These are phyloP conservation scores for Fusarium abutilonis DNA, from an alignment of 2,329 filamentous ascomycete species.

Conservation along the genomic window DNA sequence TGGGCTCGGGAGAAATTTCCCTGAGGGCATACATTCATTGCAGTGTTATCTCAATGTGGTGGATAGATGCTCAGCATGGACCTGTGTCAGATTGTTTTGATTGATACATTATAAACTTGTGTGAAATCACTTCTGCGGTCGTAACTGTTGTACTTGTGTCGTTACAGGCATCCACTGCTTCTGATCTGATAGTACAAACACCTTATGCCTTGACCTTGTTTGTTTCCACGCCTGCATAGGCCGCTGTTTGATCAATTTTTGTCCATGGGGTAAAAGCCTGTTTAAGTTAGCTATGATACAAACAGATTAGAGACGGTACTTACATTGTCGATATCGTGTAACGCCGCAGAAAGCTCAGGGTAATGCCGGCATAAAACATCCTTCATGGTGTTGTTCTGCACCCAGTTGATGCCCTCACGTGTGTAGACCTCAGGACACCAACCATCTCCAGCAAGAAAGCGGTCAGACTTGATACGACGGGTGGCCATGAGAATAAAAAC, in stretches of 20 bases:
- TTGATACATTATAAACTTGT: no score
- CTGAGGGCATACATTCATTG: no score
- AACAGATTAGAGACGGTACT: accelerated
- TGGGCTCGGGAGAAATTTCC: no score
- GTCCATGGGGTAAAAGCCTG: slow-evolving; percentile 30
- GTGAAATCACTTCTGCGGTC: no score
- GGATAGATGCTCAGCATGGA: no score
- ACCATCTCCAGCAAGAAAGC: slow-evolving; percentile 20
- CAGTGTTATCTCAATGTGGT: no score
- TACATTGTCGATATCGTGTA: slow-evolving; percentile 19
- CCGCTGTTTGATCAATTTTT: slow-evolving; percentile 20
- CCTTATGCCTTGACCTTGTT: slow-evolving; percentile 8
- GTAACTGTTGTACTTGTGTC: no score
- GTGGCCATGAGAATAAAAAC: slow-evolving; percentile 30
- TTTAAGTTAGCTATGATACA: background rate
- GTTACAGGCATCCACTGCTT: no score
- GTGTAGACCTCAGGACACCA: slow-evolving; percentile 33
- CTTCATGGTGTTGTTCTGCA: slow-evolving; percentile 28
- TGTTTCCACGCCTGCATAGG: slow-evolving; percentile 18
- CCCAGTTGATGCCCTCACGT: slow-evolving; percentile 23
- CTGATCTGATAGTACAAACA: no score
- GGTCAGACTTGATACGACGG: slow-evolving; percentile 26
- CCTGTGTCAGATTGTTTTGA: no score
- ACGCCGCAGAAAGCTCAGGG: slow-evolving; percentile 19
- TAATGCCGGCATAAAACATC: slow-evolving; percentile 29